Percentiles rank a stretch among this genome's conserved stretches.
phyloP scores from a whole-genome alignment of 768 basidiomycete genomes.

The Phylloporus rhodoxanthus region DNA sequence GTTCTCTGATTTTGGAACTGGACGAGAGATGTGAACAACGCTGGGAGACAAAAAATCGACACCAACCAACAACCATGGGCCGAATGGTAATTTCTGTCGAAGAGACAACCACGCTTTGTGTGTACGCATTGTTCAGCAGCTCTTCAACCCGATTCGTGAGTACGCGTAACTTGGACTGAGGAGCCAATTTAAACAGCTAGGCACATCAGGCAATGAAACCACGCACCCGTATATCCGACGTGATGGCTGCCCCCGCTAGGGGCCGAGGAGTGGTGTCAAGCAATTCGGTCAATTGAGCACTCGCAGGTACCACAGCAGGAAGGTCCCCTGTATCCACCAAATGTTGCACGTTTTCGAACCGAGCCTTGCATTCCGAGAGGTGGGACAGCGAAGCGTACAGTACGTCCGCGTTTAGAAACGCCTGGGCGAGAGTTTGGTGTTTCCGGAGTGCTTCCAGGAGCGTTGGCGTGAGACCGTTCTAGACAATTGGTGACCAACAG shows the following conservation, averaged over 20 bases:
- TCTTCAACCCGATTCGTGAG: slow-evolving; percentile 60
- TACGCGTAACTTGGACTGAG: slow-evolving; percentile 51
- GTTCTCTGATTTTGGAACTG: slow-evolving; percentile 55
- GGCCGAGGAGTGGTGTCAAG: slow-evolving; percentile 46
- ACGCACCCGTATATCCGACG: slow-evolving; percentile 54
- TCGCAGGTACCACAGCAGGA: slow-evolving; percentile 53
- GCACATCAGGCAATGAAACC: not conserved
- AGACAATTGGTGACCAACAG: slow-evolving; percentile 9
- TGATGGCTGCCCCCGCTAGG: slow-evolving; percentile 46
- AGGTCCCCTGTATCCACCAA: slow-evolving; percentile 55
- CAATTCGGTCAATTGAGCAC: slow-evolving; percentile 37
- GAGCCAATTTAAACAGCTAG: not conserved
- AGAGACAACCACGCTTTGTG: slow-evolving; percentile 50
- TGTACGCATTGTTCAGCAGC: slow-evolving; percentile 63
- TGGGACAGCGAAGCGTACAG: slow-evolving; percentile 48
- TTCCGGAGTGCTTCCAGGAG: slow-evolving; percentile 49
- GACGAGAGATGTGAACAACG: not conserved
- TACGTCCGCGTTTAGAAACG: slow-evolving; percentile 50
- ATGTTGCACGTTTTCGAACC: slow-evolving; percentile 39
- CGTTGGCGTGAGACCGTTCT: slow-evolving; percentile 67
- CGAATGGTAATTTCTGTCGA: slow-evolving; percentile 46
- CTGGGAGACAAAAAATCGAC: slow-evolving; percentile 27
- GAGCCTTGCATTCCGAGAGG: slow-evolving; percentile 46
- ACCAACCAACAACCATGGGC: slow-evolving; percentile 44
- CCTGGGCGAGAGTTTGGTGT: slow-evolving; percentile 62